phyloP scores from a whole-genome alignment of 192 early-diverging fungal species.

The Backusella morwellensis region DNA sequence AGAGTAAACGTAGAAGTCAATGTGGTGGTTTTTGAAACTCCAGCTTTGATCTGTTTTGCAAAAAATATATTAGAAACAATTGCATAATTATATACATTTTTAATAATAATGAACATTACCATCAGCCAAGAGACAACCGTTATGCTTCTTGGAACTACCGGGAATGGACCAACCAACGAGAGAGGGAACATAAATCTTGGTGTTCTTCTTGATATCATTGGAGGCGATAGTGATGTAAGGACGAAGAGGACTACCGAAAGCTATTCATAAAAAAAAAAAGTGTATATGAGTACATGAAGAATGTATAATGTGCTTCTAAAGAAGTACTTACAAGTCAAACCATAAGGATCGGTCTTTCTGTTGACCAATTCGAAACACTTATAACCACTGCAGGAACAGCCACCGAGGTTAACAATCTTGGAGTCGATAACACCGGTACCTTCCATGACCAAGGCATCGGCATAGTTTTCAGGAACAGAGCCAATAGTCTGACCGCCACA shows the following conservation, averaged over 20 bases:
- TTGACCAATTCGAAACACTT: conserved; percentile 34
- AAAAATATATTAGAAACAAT: background rate
- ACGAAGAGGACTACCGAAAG: conserved; percentile 31
- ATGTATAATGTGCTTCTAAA: background rate
- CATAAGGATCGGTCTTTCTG: conserved; percentile 28
- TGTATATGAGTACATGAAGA: background rate
- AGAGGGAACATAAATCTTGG: conserved; percentile 39
- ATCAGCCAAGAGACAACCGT: conserved; percentile 40
- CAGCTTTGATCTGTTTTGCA: conserved; percentile 33
- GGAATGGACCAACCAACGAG: conserved; percentile 35
- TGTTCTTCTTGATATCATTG: conserved; percentile 33
- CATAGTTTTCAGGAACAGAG: conserved; percentile 28
- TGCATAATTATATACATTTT: background rate
- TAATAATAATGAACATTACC: conserved; percentile 9
- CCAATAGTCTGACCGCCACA: conserved; percentile 35
- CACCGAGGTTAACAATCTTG: conserved; percentile 38
- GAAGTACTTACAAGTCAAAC: conserved; percentile 26
- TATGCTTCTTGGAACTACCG: conserved; percentile 30
- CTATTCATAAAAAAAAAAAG: background rate
- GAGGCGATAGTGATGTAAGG: conserved; percentile 38
- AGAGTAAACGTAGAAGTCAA: conserved; percentile 34
- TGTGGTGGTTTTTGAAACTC: conserved; percentile 33
- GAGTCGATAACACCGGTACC: conserved; percentile 31
- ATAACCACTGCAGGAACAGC: conserved; percentile 34
- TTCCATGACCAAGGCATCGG: conserved; percentile 40